Evolutionary conservation across 306 rosid species (phyloP).

Genomic region (Lotus japonicus): DNA sequence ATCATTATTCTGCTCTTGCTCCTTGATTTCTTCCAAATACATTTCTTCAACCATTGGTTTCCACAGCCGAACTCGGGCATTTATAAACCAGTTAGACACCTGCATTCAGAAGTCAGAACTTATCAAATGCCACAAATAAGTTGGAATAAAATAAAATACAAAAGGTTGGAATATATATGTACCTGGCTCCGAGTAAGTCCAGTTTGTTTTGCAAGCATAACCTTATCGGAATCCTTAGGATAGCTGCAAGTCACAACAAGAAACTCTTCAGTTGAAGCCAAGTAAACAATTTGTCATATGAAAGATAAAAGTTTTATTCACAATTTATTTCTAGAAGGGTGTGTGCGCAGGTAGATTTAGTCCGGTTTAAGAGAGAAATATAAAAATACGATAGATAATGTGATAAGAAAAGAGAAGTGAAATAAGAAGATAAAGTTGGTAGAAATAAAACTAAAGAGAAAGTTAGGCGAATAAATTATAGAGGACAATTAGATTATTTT

Average conservation of each 20-base stretch:
- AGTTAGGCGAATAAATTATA: too few species aligned
- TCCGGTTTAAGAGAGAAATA: too few species aligned
- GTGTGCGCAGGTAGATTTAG: too few species aligned
- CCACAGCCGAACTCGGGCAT: conserved; percentile 89
- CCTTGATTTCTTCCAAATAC: conserved; percentile 72
- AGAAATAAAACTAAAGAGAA: too few species aligned
- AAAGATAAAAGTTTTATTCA: too few species aligned
- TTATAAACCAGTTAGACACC: conserved; percentile 91
- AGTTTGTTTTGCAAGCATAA: conserved; percentile 80
- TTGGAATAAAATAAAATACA: too few species aligned
- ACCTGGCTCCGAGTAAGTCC: conserved; percentile 92
- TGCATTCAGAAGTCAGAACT: conserved; percentile 11
- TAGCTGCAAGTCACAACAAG: conserved; percentile 39
- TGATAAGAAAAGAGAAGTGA: too few species aligned
- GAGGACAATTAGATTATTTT: too few species aligned
- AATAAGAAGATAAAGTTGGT: too few species aligned
- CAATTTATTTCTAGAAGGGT: too few species aligned
- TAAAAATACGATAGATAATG: too few species aligned
- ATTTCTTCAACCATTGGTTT: conserved; percentile 93
- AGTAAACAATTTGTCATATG: background rate
- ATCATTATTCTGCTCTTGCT: conserved; percentile 34
- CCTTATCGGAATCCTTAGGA: conserved; percentile 75
- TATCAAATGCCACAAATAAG: background rate
- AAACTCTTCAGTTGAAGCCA: background rate
- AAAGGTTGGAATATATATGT: background rate